Conservation (phyloP, 2,329 filamentous ascomycete genomes). For the Coleophoma cylindrospora region DNA sequence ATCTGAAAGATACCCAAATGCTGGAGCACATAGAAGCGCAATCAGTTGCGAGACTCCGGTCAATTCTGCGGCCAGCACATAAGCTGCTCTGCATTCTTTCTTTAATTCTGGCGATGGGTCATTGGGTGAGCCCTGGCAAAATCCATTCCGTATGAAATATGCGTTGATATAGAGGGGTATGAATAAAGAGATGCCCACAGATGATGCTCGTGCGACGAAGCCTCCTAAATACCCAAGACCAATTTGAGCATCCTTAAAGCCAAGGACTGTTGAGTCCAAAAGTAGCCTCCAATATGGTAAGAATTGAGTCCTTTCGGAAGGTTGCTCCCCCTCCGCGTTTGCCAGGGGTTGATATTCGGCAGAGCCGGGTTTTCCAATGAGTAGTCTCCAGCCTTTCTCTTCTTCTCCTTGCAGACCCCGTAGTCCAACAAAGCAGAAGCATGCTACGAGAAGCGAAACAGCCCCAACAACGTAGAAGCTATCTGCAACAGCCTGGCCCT, state of each 20-base stretch:
- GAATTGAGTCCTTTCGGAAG: conserved; percentile 18
- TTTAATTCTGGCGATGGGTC: conserved; percentile 72
- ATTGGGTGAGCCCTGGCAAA: conserved; percentile 64
- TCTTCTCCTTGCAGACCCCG: conserved; percentile 67
- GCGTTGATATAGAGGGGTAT: conserved; percentile 90
- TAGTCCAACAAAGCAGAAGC: conserved; percentile 76
- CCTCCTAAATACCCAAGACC: conserved; percentile 86
- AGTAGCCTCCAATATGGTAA: conserved; percentile 57
- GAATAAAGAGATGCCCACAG: conserved; percentile 91
- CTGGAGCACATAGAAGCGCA: conserved; percentile 76
- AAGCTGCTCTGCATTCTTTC: conserved; percentile 78
- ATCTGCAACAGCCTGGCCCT: conserved; percentile 69
- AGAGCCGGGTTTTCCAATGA: conserved; percentile 37
- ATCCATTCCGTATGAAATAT: conserved; percentile 77
- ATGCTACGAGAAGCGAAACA: conserved; percentile 66
- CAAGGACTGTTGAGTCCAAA: conserved; percentile 60
- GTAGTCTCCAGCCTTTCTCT: conserved; percentile 63
- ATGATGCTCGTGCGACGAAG: conserved; percentile 90
- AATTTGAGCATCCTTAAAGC: conserved; percentile 72
- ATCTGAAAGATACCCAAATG: conserved; percentile 83
- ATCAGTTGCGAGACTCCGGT: conserved; percentile 86
- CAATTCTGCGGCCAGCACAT: conserved; percentile 79
- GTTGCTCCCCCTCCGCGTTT: not conserved
- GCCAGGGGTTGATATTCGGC: not conserved
- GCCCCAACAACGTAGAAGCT: conserved; percentile 84